Percentiles rank a stretch among this genome's conserved stretches.
These are phyloP conservation scores for Aureobasidium musti DNA, from an alignment of 2,329 filamentous ascomycete species.

Conservation along the genomic window DNA sequence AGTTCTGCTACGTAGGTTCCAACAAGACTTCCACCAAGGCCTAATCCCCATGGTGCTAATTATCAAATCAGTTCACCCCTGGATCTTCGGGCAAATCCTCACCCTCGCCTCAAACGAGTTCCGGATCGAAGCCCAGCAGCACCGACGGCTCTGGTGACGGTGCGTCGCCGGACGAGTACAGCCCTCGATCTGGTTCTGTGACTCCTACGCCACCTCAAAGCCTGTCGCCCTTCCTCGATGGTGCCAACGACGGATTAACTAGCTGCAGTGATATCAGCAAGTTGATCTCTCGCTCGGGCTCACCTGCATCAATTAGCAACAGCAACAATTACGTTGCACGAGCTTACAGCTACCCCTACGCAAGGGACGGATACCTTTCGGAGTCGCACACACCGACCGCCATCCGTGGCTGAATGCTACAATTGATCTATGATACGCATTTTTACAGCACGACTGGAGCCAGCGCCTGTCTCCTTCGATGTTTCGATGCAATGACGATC, in stretches of 20 bases:
- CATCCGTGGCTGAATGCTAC: slow-evolving; percentile 38
- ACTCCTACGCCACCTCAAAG: slow-evolving; percentile 30
- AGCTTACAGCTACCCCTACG: slow-evolving; percentile 42
- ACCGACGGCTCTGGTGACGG: slow-evolving; percentile 29
- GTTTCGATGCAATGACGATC: slow-evolving; percentile 4
- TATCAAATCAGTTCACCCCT: slow-evolving; percentile 35
- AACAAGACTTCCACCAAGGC: slow-evolving; percentile 40
- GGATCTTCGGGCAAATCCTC: slow-evolving; percentile 31
- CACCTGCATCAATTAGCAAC: slow-evolving; percentile 38
- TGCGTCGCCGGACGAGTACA: slow-evolving; percentile 25
- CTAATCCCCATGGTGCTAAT: slow-evolving; percentile 46
- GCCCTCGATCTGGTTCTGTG: slow-evolving; percentile 29
- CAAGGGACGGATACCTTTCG: slow-evolving; percentile 40
- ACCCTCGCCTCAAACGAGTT: slow-evolving; percentile 31
- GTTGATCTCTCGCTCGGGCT: slow-evolving; percentile 37
- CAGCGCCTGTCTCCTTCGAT: slow-evolving; percentile 1
- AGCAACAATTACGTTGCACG: slow-evolving; percentile 35
- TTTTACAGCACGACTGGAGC: neutral
- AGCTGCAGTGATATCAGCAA: slow-evolving; percentile 35
- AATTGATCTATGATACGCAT: neutral
- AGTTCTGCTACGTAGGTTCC: slow-evolving; percentile 99
- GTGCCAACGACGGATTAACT: slow-evolving; percentile 34
- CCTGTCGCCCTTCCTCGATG: slow-evolving; percentile 36
- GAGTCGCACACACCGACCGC: slow-evolving; percentile 42
- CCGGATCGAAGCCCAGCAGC: slow-evolving; percentile 19